phyloP scores from a whole-genome alignment of 106 monocot genomes.

The Alisma plantagoaquatica region DNA sequence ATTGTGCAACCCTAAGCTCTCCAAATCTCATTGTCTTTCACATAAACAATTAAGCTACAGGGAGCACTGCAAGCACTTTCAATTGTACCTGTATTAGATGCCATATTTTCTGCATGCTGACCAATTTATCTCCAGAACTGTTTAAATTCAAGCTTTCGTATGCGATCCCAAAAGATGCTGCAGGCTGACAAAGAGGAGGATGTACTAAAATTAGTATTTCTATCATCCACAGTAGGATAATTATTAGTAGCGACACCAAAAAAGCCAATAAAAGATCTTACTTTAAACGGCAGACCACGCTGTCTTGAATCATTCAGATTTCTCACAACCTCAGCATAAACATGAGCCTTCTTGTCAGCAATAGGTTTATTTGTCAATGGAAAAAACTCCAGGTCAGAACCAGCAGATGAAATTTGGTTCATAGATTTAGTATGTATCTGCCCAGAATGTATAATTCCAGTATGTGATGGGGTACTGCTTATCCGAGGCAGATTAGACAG shows the following conservation, averaged over 20 bases:
- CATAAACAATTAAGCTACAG: no score
- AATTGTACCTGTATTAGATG: conserved; percentile 84
- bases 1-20: no score
- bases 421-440: conserved; percentile 38
- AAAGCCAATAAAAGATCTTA: conserved; percentile 24
- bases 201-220: not conserved
- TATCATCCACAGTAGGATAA: not conserved
- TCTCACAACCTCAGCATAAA: conserved; percentile 70
- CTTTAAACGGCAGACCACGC: conserved; percentile 68
- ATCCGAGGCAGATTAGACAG: conserved; percentile 68
- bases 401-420: conserved; percentile 32
- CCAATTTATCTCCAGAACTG: conserved; percentile 53
- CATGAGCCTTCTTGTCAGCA: conserved; percentile 74
- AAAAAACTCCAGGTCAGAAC: conserved; percentile 28
- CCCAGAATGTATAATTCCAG: conserved; percentile 22
- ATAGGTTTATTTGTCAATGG: conserved; percentile 38
- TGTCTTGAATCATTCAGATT: conserved; percentile 78
- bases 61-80: no score
- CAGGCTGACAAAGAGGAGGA: conserved; percentile 36
- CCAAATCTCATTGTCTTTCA: no score
- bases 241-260: not conserved
- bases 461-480: conserved; percentile 36
- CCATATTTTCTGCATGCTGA: conserved; percentile 97
- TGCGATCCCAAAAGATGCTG: conserved; percentile 64
- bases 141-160: conserved; percentile 60